Conservation (phyloP, 2,329 filamentous ascomycete genomes). For the Trichoderma sp. region DNA sequence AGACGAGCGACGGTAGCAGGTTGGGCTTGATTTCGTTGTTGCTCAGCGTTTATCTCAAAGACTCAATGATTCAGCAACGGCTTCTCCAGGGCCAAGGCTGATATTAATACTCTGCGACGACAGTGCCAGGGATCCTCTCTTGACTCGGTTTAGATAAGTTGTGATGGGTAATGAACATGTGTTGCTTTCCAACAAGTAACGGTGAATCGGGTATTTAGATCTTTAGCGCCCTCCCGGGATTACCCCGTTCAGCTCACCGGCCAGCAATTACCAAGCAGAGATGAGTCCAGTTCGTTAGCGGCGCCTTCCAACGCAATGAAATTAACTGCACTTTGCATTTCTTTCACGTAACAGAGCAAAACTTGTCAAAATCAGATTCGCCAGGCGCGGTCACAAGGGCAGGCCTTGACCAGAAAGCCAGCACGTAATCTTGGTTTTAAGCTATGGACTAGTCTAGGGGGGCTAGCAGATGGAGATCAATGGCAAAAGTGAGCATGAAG, state of each 20-base stretch:
- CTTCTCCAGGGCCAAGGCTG: not conserved
- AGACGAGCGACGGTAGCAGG: not conserved
- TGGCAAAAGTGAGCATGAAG: not conserved
- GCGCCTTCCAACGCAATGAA: not conserved
- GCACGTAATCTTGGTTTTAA: slow-evolving; percentile 1
- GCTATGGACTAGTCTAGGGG: not conserved
- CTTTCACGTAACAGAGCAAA: not conserved
- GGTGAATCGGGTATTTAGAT: slow-evolving; percentile 10
- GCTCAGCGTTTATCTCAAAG: not conserved
- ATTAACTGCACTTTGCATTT: not conserved
- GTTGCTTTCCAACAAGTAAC: slow-evolving; percentile 1
- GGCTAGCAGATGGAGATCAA: slow-evolving; percentile 5
- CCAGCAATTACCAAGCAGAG: slow-evolving; percentile 17
- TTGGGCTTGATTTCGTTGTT: not conserved
- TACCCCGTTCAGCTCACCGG: slow-evolving; percentile 17
- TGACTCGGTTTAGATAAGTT: not conserved
- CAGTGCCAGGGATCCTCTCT: not conserved
- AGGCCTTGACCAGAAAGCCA: not conserved
- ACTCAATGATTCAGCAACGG: not conserved
- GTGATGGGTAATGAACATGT: not conserved
- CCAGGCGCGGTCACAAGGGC: slow-evolving; percentile 14
- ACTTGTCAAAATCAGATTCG: slow-evolving; percentile 20
- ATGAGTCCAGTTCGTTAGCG: not conserved
- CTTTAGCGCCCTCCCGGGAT: not conserved
- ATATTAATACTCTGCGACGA: not conserved